Base-by-base conservation (phyloP, 306 rosid species). In the Rosa chinensis region DNA sequence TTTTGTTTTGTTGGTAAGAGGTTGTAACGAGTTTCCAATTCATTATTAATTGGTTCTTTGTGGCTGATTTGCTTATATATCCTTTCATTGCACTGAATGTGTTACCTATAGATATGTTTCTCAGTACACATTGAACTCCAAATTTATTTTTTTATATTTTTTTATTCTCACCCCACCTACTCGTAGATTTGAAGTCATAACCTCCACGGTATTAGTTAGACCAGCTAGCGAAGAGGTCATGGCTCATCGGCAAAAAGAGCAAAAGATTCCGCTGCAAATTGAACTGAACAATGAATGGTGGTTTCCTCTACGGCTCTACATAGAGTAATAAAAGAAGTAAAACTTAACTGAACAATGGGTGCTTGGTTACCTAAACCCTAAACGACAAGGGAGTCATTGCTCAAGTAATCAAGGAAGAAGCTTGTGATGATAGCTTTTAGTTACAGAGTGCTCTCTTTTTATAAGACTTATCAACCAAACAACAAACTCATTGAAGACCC, bases 21-120 rank as follows among this genome's bases (percentile, higher is more conserved):
- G 91, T 85, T 85, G 87, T 87, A 82, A 80, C 87, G 81, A 80
- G 78, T 59, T 84, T 81, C 72, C 74, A 43, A 42, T 80, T 53
- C 78, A 69, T 83, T 69, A 82, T 85, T 89, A 75, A 88, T 90
- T 89, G 62, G 88, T 86, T 94, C 87, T 88, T 84, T 83, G 86
- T 88, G 94, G 82, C 90, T 86, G 82, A 81, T 90, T 85, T 63
- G 43, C 69, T 63, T 63, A 63, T 13, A 63, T 9, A 63, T 14
- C 66, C 7, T 23, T 25, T 10, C 39, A 23, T 61, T 61, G 16
- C 59, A 48, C 10, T 75, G 71, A 35, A 13, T 71, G 37, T 53
- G 18, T 11, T 76, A 37, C 44, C 10, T 21, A 10, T 21, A 21
- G 11, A 21, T 11, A 59, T 9, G 66, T 10, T 21, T 10, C 35